A percentile compares a stretch with the other conserved stretches of the same genome.
phyloP scores from a whole-genome alignment of 2,329 filamentous ascomycete genomes.

The Blastomyces percursus region DNA sequence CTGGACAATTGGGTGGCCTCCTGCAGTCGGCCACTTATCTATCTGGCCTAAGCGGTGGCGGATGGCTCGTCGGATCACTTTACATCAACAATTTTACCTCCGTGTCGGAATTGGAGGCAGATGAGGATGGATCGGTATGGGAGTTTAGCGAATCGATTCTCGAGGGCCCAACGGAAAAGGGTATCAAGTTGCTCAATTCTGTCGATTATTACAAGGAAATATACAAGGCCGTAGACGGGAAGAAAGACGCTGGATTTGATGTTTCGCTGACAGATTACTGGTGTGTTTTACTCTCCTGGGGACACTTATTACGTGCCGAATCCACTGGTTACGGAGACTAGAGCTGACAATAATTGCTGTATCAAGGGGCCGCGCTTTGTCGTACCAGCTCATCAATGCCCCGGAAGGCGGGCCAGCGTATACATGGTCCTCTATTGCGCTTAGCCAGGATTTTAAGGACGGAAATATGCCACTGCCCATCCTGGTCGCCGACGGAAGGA shows the following conservation, averaged over 20 bases:
- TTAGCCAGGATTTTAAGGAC: constrained; percentile 49
- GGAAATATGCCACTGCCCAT: constrained; percentile 62
- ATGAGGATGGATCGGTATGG: constrained; percentile 44
- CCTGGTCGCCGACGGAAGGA: constrained; percentile 57
- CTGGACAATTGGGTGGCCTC: constrained; percentile 65
- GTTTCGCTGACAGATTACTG: constrained; percentile 79
- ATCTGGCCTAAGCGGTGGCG: constrained; percentile 68
- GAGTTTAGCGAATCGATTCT: constrained; percentile 53
- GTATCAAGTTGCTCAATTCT: constrained; percentile 44
- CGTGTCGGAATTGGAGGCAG: constrained; percentile 45
- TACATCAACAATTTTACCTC: constrained; percentile 69
- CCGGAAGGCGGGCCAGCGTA: constrained; percentile 61
- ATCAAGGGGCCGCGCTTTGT: constrained; percentile 58
- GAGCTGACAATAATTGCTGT: constrained; percentile 1
- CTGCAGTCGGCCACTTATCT: constrained; percentile 74
- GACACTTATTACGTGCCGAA: neutral
- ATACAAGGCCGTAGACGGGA: constrained; percentile 46
- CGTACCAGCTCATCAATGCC: constrained; percentile 72
- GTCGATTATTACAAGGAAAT: constrained; percentile 55
- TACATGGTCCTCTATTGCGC: constrained; percentile 71
- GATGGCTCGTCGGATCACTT: constrained; percentile 75
- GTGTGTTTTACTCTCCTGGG: constrained; percentile 24
- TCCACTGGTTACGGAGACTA: neutral
- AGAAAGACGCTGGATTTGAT: constrained; percentile 53
- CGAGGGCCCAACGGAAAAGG: constrained; percentile 41